These are phyloP conservation scores for Flaveria floridana DNA, from an alignment of 140 eudicot genomes.

Conservation along the genomic window DNA sequence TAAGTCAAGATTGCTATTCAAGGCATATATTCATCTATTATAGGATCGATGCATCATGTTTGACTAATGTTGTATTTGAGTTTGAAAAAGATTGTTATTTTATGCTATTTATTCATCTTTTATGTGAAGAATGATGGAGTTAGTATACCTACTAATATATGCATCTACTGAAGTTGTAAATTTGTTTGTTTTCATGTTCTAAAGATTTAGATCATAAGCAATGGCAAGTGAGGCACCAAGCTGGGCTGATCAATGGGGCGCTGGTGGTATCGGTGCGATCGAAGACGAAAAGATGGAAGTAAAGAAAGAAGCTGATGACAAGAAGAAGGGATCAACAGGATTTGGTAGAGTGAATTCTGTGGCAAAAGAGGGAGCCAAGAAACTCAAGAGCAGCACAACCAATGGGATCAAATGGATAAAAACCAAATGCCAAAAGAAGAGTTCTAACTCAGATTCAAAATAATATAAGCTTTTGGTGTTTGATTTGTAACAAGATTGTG, in stretches of 20 bases:
- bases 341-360: constrained; percentile 31
- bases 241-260: constrained; percentile 99
- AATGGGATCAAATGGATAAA: constrained; percentile 79
- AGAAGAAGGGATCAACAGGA: constrained; percentile 49
- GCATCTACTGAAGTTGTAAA: neutral
- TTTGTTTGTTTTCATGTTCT: neutral
- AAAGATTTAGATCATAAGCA: constrained; percentile 9
- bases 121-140: neutral
- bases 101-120: neutral
- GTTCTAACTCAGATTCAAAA: constrained; percentile 32
- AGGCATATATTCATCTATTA: neutral
- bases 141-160: neutral
- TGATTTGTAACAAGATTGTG: constrained; percentile 23
- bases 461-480: constrained; percentile 8
- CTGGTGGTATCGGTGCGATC: constrained; percentile 88
- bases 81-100: neutral
- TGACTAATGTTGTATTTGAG: neutral
- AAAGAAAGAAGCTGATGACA: constrained; percentile 35
- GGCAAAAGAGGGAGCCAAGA: constrained; percentile 66
- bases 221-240: constrained; percentile 75
- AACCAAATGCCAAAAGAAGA: constrained; percentile 63
- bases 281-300: constrained; percentile 44
- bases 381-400: constrained; percentile 45
- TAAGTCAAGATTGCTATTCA: neutral
- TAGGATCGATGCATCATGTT: neutral